Conservation (phyloP, 768 basidiomycete genomes). For the Fibroporia radiculosa region DNA sequence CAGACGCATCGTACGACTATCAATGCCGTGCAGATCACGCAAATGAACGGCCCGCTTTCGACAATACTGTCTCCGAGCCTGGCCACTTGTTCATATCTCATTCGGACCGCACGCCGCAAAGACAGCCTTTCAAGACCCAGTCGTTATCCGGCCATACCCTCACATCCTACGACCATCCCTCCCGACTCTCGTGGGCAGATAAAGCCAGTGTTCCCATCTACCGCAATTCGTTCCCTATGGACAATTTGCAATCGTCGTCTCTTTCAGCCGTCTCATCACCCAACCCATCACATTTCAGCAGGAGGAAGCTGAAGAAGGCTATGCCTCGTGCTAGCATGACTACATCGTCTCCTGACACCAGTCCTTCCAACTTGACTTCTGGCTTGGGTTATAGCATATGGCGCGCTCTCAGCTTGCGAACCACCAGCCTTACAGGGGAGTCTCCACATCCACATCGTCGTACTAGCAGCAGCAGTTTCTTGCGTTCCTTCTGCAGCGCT, state of each 20-base stretch:
- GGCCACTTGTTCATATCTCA: constrained; percentile 1
- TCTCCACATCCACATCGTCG: background rate
- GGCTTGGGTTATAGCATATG: background rate
- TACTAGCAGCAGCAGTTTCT: background rate
- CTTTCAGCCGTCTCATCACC: background rate
- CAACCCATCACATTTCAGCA: background rate
- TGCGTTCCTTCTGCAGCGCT: background rate
- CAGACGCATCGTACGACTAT: constrained; percentile 9
- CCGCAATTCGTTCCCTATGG: background rate
- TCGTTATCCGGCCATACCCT: background rate
- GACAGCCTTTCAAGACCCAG: background rate
- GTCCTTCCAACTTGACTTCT: background rate
- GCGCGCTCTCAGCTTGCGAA: constrained; percentile 1
- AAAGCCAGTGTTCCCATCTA: constrained; percentile 3
- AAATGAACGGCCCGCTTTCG: background rate
- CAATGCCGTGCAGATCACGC: too few relatives aligned
- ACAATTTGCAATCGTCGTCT: background rate
- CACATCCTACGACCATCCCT: background rate
- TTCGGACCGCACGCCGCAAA: constrained; percentile 1
- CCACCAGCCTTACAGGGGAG: background rate
- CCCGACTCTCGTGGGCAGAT: constrained; percentile 4
- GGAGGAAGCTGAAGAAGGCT: constrained; percentile 4
- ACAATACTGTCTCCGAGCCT: constrained; percentile 6
- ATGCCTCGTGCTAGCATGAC: background rate
- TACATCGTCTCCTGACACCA: background rate